These are phyloP conservation scores for Sphaerobolus stellatus DNA, from an alignment of 1,284 basidiomycete genomes.

Conservation along the genomic window DNA sequence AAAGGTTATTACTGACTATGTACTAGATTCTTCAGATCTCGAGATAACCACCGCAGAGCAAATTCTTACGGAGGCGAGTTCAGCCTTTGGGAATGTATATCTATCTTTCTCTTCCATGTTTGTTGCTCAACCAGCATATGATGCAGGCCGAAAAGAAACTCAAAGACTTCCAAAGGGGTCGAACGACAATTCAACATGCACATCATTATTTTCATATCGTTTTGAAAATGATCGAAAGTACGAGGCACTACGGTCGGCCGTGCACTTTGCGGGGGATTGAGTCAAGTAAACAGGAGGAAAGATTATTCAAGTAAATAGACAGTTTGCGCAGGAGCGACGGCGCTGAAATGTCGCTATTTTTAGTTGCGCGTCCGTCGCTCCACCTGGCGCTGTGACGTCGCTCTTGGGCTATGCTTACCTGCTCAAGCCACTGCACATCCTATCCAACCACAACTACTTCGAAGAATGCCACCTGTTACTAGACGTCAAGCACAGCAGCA, in stretches of 20 bases:
- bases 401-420: no score
- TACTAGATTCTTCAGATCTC: background rate
- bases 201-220: conserved; percentile 14
- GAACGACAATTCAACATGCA: conserved; percentile 15
- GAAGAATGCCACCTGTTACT: no score
- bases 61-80: background rate
- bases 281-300: conserved; percentile 10
- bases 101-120: background rate
- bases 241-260: conserved; percentile 2
- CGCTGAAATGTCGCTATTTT: no score
- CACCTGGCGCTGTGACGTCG: no score
- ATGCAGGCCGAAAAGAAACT: conserved; percentile 2
- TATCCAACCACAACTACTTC: no score
- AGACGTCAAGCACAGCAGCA: no score
- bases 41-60: background rate
- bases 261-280: conserved; percentile 7
- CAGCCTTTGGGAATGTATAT: background rate
- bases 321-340: no score
- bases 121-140: background rate
- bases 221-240: conserved; percentile 10
- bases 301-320: conserved; percentile 15
- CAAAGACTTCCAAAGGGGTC: conserved; percentile 10
- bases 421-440: no score
- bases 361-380: no score
- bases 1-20: no score